Evolutionary conservation across 2,329 filamentous ascomycete genomes (phyloP).

Genomic region (Pseudohalonectria lignicola): DNA sequence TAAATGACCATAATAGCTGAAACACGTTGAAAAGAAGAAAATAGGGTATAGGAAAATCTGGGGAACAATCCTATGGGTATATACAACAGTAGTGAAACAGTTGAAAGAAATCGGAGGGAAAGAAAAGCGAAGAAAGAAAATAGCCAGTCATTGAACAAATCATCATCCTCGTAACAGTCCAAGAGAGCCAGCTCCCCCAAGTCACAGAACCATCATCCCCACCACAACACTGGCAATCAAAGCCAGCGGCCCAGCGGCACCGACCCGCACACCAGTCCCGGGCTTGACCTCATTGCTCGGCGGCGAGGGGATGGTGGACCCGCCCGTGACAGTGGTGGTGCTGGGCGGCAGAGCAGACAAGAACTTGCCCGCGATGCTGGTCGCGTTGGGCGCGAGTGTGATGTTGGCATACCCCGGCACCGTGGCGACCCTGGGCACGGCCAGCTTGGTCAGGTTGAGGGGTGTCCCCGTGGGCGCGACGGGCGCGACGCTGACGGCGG

Average conservation of each 20-base stretch:
- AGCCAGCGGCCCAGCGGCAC: background rate
- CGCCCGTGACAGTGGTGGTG: too few relatives aligned
- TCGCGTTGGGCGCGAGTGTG: constrained; percentile 4
- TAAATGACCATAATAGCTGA: too few relatives aligned
- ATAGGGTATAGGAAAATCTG: too few relatives aligned
- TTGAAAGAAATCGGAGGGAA: too few relatives aligned
- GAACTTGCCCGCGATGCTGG: constrained; percentile 1
- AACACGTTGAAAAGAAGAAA: too few relatives aligned
- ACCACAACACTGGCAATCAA: background rate
- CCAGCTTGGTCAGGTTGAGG: constrained; percentile 3
- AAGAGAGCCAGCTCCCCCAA: too few relatives aligned
- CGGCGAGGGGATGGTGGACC: too few relatives aligned
- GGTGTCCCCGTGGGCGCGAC: constrained; percentile 3
- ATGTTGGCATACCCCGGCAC: constrained; percentile 3
- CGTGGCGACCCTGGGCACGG: background rate
- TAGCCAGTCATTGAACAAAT: too few relatives aligned
- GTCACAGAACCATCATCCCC: background rate
- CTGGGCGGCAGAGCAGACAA: constrained; percentile 1
- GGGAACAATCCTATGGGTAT: too few relatives aligned
- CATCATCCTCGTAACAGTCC: too few relatives aligned
- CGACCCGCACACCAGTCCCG: background rate
- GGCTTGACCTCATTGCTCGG: background rate
- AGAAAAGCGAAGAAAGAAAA: too few relatives aligned
- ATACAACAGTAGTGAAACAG: too few relatives aligned
- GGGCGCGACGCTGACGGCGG: constrained; percentile 2